phyloP scores from a whole-genome alignment of 371 early-diverging fungal species.

The Mucor irregularis region DNA sequence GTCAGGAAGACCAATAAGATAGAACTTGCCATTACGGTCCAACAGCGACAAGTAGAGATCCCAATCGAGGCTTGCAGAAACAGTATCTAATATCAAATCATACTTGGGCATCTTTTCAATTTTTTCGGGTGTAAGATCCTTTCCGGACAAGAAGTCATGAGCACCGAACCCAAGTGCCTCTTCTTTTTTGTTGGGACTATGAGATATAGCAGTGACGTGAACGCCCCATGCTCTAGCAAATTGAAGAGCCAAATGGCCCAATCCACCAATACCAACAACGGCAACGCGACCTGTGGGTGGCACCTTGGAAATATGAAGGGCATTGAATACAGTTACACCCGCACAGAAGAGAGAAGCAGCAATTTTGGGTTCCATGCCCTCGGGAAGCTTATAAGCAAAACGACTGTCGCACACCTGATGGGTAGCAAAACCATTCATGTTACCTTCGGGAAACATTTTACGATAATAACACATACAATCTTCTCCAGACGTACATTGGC shows the following conservation, averaged over 20 bases:
- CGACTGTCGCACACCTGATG: conserved; percentile 48
- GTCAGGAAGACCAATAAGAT: conserved; percentile 57
- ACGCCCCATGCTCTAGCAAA: conserved; percentile 67
- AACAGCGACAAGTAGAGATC: conserved; percentile 39
- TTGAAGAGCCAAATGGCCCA: conserved; percentile 69
- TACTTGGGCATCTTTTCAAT: conserved; percentile 33
- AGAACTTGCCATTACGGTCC: conserved; percentile 47
- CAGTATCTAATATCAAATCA: conserved; percentile 55
- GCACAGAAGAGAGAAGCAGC: conserved; percentile 70
- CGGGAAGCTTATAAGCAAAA: conserved; percentile 50
- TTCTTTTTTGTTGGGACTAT: conserved; percentile 51
- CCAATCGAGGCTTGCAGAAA: conserved; percentile 43
- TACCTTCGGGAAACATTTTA: conserved; percentile 50
- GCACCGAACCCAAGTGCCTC: conserved; percentile 74
- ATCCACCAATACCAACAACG: conserved; percentile 72
- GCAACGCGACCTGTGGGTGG: conserved; percentile 57
- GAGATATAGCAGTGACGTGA: conserved; percentile 42
- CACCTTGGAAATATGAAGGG: conserved; percentile 47
- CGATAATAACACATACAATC: conserved; percentile 48
- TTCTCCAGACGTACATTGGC: conserved; percentile 41
- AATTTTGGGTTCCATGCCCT: conserved; percentile 43
- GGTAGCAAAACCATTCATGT: conserved; percentile 47
- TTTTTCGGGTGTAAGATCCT: conserved; percentile 34
- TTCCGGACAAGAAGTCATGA: conserved; percentile 47
- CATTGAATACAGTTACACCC: conserved; percentile 63